These are phyloP conservation scores for Entelexis sorbosivorans DNA, from an alignment of 1,139 yeast genomes.

Conservation along the genomic window DNA sequence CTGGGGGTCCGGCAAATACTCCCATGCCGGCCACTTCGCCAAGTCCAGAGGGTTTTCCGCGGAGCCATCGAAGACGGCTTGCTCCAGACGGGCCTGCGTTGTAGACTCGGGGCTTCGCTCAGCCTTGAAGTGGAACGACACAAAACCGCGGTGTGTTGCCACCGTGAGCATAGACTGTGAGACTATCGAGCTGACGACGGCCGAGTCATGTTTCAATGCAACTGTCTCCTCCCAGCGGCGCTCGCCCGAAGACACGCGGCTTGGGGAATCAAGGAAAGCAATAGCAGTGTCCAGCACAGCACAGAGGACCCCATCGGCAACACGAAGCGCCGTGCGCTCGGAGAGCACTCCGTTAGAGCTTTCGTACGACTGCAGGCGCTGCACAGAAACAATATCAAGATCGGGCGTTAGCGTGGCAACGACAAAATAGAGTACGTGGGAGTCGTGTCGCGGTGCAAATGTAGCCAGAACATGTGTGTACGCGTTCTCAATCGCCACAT, in stretches of 20 bases:
- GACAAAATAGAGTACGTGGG: constrained; percentile 8
- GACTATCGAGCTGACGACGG: background rate
- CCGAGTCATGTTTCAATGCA: constrained; percentile 7
- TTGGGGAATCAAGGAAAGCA: constrained; percentile 12
- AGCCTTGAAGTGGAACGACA: constrained; percentile 1
- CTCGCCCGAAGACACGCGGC: background rate
- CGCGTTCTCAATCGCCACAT: constrained; percentile 11
- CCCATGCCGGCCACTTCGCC: constrained; percentile 13
- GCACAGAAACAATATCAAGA: constrained; percentile 13
- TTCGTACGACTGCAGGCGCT: constrained; percentile 16
- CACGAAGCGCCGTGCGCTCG: background rate
- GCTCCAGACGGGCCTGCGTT: constrained; percentile 17
- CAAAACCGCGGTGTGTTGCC: constrained; percentile 5
- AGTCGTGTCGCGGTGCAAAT: constrained; percentile 14
- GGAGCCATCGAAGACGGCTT: constrained; percentile 17
- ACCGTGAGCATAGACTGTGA: background rate
- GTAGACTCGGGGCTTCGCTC: constrained; percentile 6
- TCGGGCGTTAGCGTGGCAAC: constrained; percentile 10
- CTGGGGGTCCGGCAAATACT: constrained; percentile 2
- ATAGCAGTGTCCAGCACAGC: constrained; percentile 10
- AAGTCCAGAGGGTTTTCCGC: constrained; percentile 15
- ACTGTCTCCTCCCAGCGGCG: constrained; percentile 19
- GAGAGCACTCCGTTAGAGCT: background rate
- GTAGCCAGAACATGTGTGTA: constrained; percentile 14
- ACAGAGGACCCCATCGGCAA: constrained; percentile 3